Conservation (phyloP, 2,329 filamentous ascomycete genomes). For the Cladosporium sp. region DNA sequence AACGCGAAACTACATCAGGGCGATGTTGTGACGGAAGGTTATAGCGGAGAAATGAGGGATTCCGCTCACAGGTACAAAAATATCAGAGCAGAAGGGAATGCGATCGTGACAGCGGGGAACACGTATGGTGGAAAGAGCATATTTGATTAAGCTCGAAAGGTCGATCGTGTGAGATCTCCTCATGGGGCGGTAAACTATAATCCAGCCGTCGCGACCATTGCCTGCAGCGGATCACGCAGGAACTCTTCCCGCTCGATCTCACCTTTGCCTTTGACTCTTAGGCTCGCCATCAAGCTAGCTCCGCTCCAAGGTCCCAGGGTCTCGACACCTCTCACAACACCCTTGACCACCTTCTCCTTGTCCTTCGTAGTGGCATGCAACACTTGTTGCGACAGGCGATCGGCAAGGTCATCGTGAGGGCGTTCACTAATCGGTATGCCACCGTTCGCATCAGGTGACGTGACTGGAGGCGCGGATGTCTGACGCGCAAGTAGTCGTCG, state of each 20-base stretch:
- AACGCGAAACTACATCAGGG: background rate
- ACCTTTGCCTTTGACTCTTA: slow-evolving; percentile 65
- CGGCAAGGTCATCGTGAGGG: slow-evolving; percentile 29
- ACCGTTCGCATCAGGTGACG: background rate
- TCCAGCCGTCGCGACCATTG: background rate
- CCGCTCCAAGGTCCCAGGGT: slow-evolving; percentile 71
- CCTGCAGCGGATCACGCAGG: slow-evolving; percentile 30
- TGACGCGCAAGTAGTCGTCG: background rate
- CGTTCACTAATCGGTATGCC: slow-evolving; percentile 14
- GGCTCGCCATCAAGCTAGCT: slow-evolving; percentile 64
- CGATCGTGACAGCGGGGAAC: background rate
- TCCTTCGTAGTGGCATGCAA: slow-evolving; percentile 45
- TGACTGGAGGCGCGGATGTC: background rate
- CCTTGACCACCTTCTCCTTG: slow-evolving; percentile 45
- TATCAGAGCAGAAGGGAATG: background rate
- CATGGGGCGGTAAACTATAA: too few species aligned
- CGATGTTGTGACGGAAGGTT: background rate
- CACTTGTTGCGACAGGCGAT: slow-evolving; percentile 54
- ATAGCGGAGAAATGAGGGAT: background rate
- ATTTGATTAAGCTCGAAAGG: background rate
- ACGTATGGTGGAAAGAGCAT: background rate
- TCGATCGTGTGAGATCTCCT: too few species aligned
- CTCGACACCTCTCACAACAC: slow-evolving; percentile 61
- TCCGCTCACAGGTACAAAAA: background rate
- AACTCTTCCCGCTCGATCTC: slow-evolving; percentile 69